A percentile compares a stretch with the other conserved stretches of the same genome.
Conservation (phyloP, 176 grass and related monocot genomes). For the Phyllostachys edulis region DNA sequence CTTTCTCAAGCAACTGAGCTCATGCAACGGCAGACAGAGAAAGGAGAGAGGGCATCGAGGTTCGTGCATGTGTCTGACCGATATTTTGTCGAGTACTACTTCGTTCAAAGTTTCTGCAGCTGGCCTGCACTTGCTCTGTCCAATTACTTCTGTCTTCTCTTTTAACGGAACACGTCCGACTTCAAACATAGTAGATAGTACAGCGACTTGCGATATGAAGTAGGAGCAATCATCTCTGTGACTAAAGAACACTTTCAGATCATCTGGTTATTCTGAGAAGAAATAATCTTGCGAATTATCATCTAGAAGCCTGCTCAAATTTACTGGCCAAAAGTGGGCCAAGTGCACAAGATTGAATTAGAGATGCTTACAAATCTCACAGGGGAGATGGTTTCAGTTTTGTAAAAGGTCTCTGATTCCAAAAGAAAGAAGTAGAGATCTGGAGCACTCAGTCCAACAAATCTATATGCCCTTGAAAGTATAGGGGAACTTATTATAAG, state of each 20-base stretch:
- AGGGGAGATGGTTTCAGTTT: not conserved
- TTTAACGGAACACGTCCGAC: not conserved
- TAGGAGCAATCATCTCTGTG: not conserved
- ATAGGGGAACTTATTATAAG: not conserved
- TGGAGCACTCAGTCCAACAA: not conserved
- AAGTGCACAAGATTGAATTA: not conserved
- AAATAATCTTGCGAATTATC: not conserved
- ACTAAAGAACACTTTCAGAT: not conserved
- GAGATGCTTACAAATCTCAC: not conserved
- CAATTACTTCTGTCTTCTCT: not conserved
- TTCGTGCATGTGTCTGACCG: slow-evolving; percentile 33
- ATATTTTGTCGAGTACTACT: slow-evolving; percentile 31
- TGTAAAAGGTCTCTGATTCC: no score
- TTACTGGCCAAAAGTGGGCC: not conserved
- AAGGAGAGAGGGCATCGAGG: not conserved
- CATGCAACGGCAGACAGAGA: not conserved
- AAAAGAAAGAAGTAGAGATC: not conserved
- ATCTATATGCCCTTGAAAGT: not conserved
- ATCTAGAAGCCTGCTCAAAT: not conserved
- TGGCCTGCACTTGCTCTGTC: not conserved
- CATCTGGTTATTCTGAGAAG: not conserved
- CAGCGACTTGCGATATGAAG: not conserved
- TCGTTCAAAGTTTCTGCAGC: slow-evolving; percentile 14
- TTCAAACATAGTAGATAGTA: not conserved
- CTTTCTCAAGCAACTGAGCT: not conserved